Evolutionary conservation across 1,284 basidiomycete species (phyloP), one percentile per base, ranked within the genome.

Genomic region (Ceratobasidium sp.): DNA sequence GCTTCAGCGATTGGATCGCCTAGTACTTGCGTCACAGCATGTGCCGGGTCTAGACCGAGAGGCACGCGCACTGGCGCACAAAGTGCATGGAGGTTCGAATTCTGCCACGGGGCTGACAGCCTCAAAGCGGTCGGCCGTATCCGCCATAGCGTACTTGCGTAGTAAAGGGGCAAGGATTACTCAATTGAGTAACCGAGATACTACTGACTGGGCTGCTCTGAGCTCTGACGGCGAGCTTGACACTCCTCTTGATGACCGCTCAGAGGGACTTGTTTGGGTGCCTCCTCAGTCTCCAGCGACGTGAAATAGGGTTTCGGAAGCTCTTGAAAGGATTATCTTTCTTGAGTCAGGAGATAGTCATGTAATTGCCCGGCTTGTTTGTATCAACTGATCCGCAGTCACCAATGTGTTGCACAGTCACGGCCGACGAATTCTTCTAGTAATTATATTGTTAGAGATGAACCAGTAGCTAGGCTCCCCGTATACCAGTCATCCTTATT

Each of bases 11-110:
- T 80, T 81, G 57, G 85, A 82, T 57, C 87, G 85, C 82, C 85
- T 82, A 36, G 85, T 93, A 7, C 82, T 83, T 74, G 90, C 91
- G 24, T 89, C 88, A 50, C 79, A 80, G 29, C 90, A 93, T 80
- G 85, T 94, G 29, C 92, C 90, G 24, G 45, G 31, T 48, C 27
- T 72, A 29, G 69, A 72, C 47, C 27, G 50, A 24, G 62, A 45
- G 31, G 27, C 29, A 15, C 41, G 45, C n/a, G 44, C 33, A 22
- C 54, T 53, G 6, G 22, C 56, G 45, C 15, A 71, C 17, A 62
- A 27, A 44, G 24, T 27, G 5, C 41, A 24, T 11, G 54, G 66
- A 15, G 65, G 41, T 22, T 47, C 50, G 41, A 44, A 24, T 17
- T 24, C 36, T 31, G 22, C 24, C n/a, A 31, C 50, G 14, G 44